phyloP scores from a whole-genome alignment of 495 filamentous ascomycete species.

The Neurospora sp. region DNA sequence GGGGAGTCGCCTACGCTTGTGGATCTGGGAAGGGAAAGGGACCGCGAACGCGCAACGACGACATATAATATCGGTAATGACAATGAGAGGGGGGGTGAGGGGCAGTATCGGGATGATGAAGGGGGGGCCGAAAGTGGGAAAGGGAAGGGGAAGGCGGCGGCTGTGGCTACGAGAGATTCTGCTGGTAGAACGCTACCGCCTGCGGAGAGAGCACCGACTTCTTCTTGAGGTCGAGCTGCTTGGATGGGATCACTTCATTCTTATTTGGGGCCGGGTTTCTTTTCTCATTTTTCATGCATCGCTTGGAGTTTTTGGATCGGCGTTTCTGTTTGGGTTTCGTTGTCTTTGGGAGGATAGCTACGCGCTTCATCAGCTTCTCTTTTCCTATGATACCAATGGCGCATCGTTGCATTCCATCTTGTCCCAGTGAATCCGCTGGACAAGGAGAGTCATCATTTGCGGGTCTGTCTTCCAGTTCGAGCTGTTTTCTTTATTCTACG shows the following conservation, averaged over 20 bases:
- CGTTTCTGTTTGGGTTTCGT: not conserved
- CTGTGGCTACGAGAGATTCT: conserved; percentile 25
- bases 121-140: conserved; percentile 27
- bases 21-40: conserved; percentile 1
- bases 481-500: not conserved
- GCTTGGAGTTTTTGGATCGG: conserved; percentile 11
- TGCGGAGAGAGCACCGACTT: conserved; percentile 28
- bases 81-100: conserved; percentile 1
- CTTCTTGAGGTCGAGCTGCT: conserved; percentile 2
- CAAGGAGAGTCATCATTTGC: not conserved
- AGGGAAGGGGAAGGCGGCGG: conserved; percentile 30
- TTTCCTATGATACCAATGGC: not conserved
- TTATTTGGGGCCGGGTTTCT: not conserved
- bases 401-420: not conserved
- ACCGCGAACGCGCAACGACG: not conserved
- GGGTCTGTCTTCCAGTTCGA: not conserved
- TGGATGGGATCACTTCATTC: not conserved
- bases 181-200: conserved; percentile 30
- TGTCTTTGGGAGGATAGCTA: not conserved
- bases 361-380: not conserved
- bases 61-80: not conserved
- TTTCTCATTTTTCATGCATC: conserved; percentile 6
- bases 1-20: conserved; percentile 22
- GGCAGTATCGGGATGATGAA: conserved; percentile 20
- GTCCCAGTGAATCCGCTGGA: not conserved